Base-by-base conservation (phyloP, 192 early-diverging fungal species). In the Coemansia sp. region DNA sequence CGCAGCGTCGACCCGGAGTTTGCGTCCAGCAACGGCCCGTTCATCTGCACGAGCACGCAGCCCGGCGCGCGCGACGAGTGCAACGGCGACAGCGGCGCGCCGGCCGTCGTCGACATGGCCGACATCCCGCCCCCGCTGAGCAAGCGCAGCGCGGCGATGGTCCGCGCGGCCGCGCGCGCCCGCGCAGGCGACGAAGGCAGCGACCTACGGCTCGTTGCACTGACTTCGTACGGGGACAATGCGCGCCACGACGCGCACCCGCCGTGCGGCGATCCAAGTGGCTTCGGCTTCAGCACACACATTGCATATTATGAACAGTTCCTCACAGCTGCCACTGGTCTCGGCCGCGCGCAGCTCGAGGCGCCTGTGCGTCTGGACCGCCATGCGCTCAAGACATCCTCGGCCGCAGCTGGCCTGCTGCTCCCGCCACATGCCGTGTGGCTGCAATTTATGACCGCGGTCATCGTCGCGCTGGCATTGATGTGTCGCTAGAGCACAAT, bases 141-240 rank as follows among this genome's bases (percentile, higher is more conserved):
- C n/a, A n/a, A n/a, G n/a, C n/a, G n/a, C n/a, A n/a, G n/a, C n/a
- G n/a, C n/a, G n/a, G n/a, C n/a, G n/a, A n/a, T n/a, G n/a, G n/a
- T n/a, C n/a, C n/a, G n/a, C n/a, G n/a, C n/a, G n/a, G n/a, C n/a
- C n/a, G n/a, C n/a, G n/a, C n/a, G n/a, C n/a, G n/a, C n/a, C n/a
- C n/a, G n/a, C n/a, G n/a, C n/a, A n/a, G n/a, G n/a, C n/a, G 24
- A 5, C 54, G 33, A 25, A 27, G 24, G 57, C n/a, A 18, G 21
- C 22, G 19, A 69, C 8, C 18, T 66, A 54, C 58, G 62, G 19
- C 51, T 73, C 58, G 63, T 71, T 16, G 80, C 70, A 30, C 33
- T 82, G 43, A 82, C 80, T 10, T 77, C 73, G 14, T 82, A 68
- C 43, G 80, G 80, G 8, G 74, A 82, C 49, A 77, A 71, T 21